Evolutionary conservation across 371 early-diverging fungal species (phyloP).

Genomic region (Lichtheimia hyalospora): DNA sequence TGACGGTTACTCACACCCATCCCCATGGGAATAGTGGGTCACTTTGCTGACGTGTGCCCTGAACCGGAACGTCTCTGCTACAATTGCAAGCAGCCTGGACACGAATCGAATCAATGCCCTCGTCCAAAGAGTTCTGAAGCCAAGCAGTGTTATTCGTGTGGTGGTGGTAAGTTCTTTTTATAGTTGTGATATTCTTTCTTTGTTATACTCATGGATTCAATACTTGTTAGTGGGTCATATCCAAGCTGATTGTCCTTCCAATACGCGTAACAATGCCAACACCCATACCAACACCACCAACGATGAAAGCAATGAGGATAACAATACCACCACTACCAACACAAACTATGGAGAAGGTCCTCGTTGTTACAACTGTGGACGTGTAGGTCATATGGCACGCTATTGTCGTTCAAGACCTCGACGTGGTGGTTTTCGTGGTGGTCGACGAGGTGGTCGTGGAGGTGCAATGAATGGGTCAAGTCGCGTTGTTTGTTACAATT

Average conservation of each 20-base stretch:
- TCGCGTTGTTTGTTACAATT: slow-evolving; percentile 57
- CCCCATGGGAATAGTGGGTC: slow-evolving; percentile 38
- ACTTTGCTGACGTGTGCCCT: slow-evolving; percentile 49
- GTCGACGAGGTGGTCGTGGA: slow-evolving; percentile 14
- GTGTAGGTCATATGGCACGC: slow-evolving; percentile 62
- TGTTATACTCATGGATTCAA: background rate
- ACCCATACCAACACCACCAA: slow-evolving; percentile 16
- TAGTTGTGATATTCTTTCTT: background rate
- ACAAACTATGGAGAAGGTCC: slow-evolving; percentile 5
- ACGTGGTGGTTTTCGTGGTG: slow-evolving; percentile 20
- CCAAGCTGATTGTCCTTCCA: slow-evolving; percentile 56
- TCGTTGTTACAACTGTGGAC: slow-evolving; percentile 60
- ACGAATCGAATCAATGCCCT: slow-evolving; percentile 57
- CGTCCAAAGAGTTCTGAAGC: slow-evolving; percentile 52
- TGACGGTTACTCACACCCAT: background rate
- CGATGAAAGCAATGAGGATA: background rate
- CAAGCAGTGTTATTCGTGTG: slow-evolving; percentile 62
- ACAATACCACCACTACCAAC: background rate
- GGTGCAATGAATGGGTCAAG: slow-evolving; percentile 10
- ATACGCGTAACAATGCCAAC: slow-evolving; percentile 5
- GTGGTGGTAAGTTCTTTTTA: slow-evolving; percentile 47
- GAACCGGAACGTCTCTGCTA: slow-evolving; percentile 54
- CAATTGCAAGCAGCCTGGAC: slow-evolving; percentile 62
- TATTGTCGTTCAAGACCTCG: slow-evolving; percentile 39
- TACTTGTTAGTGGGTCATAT: slow-evolving; percentile 54